Base-by-base conservation (phyloP, 768 basidiomycete species). In the Dioszegia aurantiaca region DNA sequence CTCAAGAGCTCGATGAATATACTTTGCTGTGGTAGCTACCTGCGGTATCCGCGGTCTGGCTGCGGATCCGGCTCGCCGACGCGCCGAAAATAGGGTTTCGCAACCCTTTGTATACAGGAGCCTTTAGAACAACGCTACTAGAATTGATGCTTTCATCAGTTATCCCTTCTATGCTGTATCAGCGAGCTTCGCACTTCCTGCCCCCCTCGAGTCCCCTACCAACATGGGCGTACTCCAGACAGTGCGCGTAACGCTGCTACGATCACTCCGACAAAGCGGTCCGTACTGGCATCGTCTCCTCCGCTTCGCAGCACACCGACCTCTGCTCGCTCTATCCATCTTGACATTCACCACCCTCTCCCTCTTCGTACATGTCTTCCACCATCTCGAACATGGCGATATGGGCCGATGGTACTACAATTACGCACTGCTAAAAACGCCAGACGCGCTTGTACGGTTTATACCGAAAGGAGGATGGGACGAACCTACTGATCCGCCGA, bases 391-490 rank as follows among this genome's bases (percentile, higher is more conserved):
- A 8, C 37, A 53, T 27, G 23, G 19, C 36, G 63, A 8, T 19
- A 10, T 40, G 19, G 51, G 51, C 12, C 36, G 64, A 23, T 65
- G 64, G 64, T 65, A 59, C 33, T 65, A 60, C 49, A 65, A 65
- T 45, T 65, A 59, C 46, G 42, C 37, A 23, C 36, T 56, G 3
- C 11, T 39, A 1, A 21, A 55, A n/a, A 55, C 58, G n/a, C 64
- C 60, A 10, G 41, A 54, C 2, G 14, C 37, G 8, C 27, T 65
- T 14, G 54, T 53, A 3, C 48, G 59, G 26, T 30, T 62, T 26
- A 23, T 65, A 23, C 64, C 64, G 30, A 19, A 36, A n/a, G 64
- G 60, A 9, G 24, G 39, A 16, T 65, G 53, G 47, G 57, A 54
- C 8, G 53, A 40, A 11, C 43, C 58, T 4, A 55, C 59, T 16